These are phyloP conservation scores for Serendipita sp. DNA, from an alignment of 768 basidiomycete species.

Conservation along the genomic window DNA sequence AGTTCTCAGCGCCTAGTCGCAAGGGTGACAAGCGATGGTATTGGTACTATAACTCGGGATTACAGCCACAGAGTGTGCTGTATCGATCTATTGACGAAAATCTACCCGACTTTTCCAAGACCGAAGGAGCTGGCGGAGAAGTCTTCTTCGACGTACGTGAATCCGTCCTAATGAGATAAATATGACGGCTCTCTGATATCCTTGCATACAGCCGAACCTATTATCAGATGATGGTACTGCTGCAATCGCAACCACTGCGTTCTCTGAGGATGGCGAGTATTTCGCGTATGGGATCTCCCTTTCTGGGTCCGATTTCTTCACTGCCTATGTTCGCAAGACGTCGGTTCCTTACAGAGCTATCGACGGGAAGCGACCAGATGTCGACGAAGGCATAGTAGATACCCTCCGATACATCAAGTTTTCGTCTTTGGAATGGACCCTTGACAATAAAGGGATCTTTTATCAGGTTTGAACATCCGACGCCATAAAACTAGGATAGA, in stretches of 20 bases:
- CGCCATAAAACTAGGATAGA: neutral
- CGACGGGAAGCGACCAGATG: slow-evolving; percentile 19
- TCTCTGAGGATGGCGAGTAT: slow-evolving; percentile 50
- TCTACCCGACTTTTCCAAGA: slow-evolving; percentile 38
- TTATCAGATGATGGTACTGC: slow-evolving; percentile 59
- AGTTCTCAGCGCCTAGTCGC: slow-evolving; percentile 50
- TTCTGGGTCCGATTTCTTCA: slow-evolving; percentile 60
- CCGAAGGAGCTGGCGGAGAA: slow-evolving; percentile 34
- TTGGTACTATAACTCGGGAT: slow-evolving; percentile 64
- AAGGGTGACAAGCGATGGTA: slow-evolving; percentile 62
- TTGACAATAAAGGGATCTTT: slow-evolving; percentile 59
- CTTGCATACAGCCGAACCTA: slow-evolving; percentile 40
- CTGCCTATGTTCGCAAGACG: slow-evolving; percentile 50
- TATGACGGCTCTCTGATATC: neutral
- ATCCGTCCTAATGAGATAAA: neutral
- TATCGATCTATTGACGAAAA: slow-evolving; percentile 39
- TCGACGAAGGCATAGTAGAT: slow-evolving; percentile 38
- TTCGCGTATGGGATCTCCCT: slow-evolving; percentile 63
- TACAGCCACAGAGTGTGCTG: slow-evolving; percentile 54
- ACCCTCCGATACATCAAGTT: slow-evolving; percentile 66
- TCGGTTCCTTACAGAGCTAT: slow-evolving; percentile 33
- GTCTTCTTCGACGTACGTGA: slow-evolving; percentile 59
- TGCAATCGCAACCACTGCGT: slow-evolving; percentile 38
- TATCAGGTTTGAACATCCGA: slow-evolving; percentile 37
- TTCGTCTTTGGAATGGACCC: slow-evolving; percentile 53